Evolutionary conservation across 371 early-diverging fungal species (phyloP).

Genomic region (Parasitella parasitica): DNA sequence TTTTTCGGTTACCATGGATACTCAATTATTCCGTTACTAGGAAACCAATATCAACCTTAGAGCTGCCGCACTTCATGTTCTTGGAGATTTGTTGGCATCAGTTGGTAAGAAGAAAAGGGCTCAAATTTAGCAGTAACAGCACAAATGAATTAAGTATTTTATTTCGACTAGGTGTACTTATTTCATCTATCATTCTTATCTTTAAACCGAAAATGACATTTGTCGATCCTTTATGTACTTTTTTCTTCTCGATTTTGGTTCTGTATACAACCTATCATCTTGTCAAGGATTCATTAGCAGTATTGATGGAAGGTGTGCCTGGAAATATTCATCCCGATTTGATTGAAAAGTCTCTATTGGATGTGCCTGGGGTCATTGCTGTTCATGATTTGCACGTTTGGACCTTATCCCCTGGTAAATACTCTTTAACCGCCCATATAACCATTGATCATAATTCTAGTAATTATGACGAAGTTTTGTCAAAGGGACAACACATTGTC

Average conservation of each 20-base stretch:
- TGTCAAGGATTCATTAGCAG: conserved; percentile 61
- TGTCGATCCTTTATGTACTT: conserved; percentile 87
- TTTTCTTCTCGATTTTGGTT: conserved; percentile 80
- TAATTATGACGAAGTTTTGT: conserved; percentile 53
- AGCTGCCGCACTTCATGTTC: conserved; percentile 77
- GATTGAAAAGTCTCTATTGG: conserved; percentile 52
- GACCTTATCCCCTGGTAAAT: conserved; percentile 73
- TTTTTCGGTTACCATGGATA: neutral
- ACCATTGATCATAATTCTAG: conserved; percentile 20
- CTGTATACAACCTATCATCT: conserved; percentile 70
- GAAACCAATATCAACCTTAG: conserved; percentile 69
- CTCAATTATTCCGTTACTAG: conserved; percentile 13
- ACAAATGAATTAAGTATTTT: neutral
- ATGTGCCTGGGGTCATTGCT: conserved; percentile 57
- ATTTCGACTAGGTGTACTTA: conserved; percentile 66
- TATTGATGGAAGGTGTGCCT: conserved; percentile 78
- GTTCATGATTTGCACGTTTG: conserved; percentile 78
- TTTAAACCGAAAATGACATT: conserved; percentile 65
- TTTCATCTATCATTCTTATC: conserved; percentile 76
- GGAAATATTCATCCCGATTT: conserved; percentile 60
- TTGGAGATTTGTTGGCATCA: conserved; percentile 84
- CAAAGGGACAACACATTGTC: conserved; percentile 59
- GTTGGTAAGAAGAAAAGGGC: conserved; percentile 44
- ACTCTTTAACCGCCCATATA: conserved; percentile 49
- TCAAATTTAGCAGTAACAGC: neutral